Base-by-base conservation (phyloP, 164 flowering plant species). In the Macadamia integrifolia region DNA sequence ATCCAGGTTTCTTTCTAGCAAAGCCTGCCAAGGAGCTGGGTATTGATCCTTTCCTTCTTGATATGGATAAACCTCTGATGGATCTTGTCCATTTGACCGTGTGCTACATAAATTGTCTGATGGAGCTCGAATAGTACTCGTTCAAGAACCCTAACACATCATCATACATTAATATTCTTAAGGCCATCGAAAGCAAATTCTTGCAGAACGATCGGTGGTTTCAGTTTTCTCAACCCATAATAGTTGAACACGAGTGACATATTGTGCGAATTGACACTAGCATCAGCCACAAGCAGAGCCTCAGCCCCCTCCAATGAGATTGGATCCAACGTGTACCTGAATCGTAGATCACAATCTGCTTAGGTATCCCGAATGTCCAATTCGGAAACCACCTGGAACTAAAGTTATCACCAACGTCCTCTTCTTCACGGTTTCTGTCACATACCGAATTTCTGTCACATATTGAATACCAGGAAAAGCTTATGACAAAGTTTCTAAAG, bases 241-340 rank as follows among this genome's bases (percentile, higher is more conserved):
- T 56, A 69, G 68, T 83, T 83, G 66, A 75, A 91, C 18, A 91
- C 82, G 28, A 89, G 74, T 6, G 84, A 73, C 95, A 91, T 91
- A 68, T 91, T 83, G 74, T 91, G 97, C 15, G 97, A 87, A 53
- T 84, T 86, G 3, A 87, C 95, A 63, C 89, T 87, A 5, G 91
- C 95, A 61, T 89, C 93, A 2, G 97, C 95, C 1, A 89, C 90
- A 58, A 91, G 64, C 0, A 95, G 97, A 87, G 88, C 69, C 73
- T 77, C 68, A 91, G 64, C 0, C 77, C 77, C 62, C 23, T 75
- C 81, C 78, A 83, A 72, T 0, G 78, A 56, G 29, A 32, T 68
- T 53, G 66, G 57, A 30, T 80, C 79, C 32, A 72, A 71, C 49
- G 83, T 17, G 74, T 71, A 28, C 79, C 77, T n/a, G 72, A 18